phyloP scores from a whole-genome alignment of 2,329 filamentous ascomycete species.

The Penicillium olsonii region DNA sequence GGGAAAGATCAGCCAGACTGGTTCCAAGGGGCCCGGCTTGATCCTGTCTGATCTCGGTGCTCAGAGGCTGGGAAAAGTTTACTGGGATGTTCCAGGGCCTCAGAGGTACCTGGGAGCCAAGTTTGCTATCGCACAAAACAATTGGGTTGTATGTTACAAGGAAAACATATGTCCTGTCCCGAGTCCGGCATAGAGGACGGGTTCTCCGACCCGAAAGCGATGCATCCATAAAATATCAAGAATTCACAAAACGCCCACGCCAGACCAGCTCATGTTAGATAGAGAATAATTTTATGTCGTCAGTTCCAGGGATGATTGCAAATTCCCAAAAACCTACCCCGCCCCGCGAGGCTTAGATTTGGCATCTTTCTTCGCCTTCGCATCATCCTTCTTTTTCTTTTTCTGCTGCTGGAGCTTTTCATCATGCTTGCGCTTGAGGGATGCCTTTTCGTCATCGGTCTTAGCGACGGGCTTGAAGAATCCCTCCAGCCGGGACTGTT shows the following conservation, averaged over 20 bases:
- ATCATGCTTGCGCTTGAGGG: constrained; percentile 88
- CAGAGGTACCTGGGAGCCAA: not conserved
- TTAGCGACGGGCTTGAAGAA: constrained; percentile 95
- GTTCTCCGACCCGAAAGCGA: constrained; percentile 6
- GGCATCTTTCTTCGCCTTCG: constrained; percentile 89
- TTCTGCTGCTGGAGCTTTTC: constrained; percentile 89
- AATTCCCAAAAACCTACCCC: constrained; percentile 33
- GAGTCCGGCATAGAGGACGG: not conserved
- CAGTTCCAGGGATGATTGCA: not conserved
- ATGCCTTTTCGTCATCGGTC: constrained; percentile 81
- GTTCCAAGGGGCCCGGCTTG: not conserved
- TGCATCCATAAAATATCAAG: constrained; percentile 6
- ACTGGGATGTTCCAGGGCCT: not conserved
- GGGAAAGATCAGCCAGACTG: constrained; percentile 13
- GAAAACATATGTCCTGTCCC: constrained; percentile 10
- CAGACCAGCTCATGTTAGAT: constrained; percentile 12
- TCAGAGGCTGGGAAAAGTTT: not conserved
- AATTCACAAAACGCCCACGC: constrained; percentile 18
- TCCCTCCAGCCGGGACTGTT: constrained; percentile 88
- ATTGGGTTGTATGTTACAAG: constrained; percentile 14
- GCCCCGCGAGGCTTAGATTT: constrained; percentile 82
- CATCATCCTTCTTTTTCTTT: constrained; percentile 92
- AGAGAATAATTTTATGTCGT: constrained; percentile 9
- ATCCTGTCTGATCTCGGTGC: constrained; percentile 11
- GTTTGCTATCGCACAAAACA: not conserved